Base-by-base conservation (phyloP, 2,329 filamentous ascomycete species). In the Fusarium sp. region DNA sequence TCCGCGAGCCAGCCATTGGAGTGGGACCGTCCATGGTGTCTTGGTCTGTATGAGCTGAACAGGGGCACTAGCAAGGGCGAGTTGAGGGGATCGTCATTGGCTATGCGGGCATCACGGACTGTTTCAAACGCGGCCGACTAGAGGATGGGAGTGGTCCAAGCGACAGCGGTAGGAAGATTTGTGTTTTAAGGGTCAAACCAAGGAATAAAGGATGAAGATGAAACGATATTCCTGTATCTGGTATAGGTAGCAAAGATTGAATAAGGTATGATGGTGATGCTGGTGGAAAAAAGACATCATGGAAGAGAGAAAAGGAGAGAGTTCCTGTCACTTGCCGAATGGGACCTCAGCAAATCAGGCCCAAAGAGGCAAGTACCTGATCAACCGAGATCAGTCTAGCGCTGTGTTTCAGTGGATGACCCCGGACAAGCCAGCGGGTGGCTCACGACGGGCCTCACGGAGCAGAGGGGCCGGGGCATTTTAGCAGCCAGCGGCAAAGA, bases 391-490 rank as follows among this genome's bases (percentile, higher is more conserved):
- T 4, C 31, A 43, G 69, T 28, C 59, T 74, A 71, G 69, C 64
- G 71, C 48, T 28, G 17, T 69, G 71, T 73, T 72, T 72, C 70
- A 72, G 55, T 68, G 63, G 58, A 45, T 26, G 39, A 58, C 70
- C 61, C 58, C 22, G 50, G 48, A 49, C 54, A 51, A 61, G 54
- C 38, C 50, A 57, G 46, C 62, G 59, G 61, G 61, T 74, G 72
- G 72, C 60, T 68, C 58, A 62, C 57, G 58, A 34, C 43, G 46
- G 28, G 50, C 50, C 40, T 39, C 38, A 46, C 18, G 51, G 44
- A 46, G 31, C 60, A 45, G 43, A 49, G 24, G 46, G 45, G 48
- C 28, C 18, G 36, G 28, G 33, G 18, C 18, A 17, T 31, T 49
- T 33, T 18, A 20, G 15, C 38, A 46, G 48, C 60, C 28, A 31